A percentile compares a stretch with the other conserved stretches of the same genome.
These are phyloP conservation scores for Cladosporium velox DNA, from an alignment of 2,329 filamentous ascomycete genomes.

Conservation along the genomic window DNA sequence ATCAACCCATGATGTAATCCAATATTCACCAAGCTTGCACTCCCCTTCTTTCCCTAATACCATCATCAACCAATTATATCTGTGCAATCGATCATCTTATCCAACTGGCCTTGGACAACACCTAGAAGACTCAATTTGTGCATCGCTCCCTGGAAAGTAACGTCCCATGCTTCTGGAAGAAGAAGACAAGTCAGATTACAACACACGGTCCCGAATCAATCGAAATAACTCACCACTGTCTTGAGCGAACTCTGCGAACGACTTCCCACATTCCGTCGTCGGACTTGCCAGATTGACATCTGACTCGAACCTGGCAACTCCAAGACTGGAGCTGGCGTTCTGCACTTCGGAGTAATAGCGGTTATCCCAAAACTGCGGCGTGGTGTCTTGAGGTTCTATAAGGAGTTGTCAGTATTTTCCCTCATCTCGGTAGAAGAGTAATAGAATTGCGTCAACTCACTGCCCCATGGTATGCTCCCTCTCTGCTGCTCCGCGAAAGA, in stretches of 20 bases:
- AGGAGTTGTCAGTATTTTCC: background rate
- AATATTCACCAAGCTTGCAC: background rate
- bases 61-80: background rate
- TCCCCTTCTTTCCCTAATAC: background rate
- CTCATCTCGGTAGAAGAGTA: background rate
- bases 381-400: background rate
- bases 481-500: slow-evolving; percentile 42
- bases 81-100: background rate
- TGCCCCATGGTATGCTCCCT: slow-evolving; percentile 34
- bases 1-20: background rate
- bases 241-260: no score
- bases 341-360: no score
- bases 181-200: no score
- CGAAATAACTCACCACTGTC: no score
- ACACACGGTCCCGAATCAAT: no score
- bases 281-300: no score
- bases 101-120: background rate
- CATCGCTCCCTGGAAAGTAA: no score
- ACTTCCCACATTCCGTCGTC: no score
- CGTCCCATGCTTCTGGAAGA: no score
- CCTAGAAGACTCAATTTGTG: background rate
- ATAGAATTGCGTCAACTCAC: background rate
- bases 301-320: no score
- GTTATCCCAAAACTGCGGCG: background rate
- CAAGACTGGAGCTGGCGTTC: no score